Conservation (phyloP, 2,329 filamentous ascomycete species). For the Dryadomyces quercivorus region DNA sequence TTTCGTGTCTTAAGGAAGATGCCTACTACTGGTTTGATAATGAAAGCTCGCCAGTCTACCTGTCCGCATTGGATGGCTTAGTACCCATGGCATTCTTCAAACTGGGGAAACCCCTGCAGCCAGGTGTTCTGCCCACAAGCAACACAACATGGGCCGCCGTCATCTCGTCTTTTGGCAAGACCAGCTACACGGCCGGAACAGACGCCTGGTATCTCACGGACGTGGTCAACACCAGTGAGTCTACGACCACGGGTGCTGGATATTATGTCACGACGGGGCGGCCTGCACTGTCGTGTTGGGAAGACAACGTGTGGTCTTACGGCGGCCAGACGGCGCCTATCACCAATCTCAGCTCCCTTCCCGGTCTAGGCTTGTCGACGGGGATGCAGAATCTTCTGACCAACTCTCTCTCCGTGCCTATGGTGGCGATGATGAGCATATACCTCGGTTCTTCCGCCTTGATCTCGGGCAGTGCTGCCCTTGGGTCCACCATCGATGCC, state of each 20-base stretch:
- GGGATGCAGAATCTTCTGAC: constrained; percentile 8
- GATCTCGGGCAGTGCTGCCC: constrained; percentile 8
- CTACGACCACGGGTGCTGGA: background rate
- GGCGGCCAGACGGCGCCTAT: constrained; percentile 9
- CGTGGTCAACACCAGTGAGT: background rate
- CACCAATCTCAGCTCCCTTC: constrained; percentile 8
- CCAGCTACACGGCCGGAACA: constrained; percentile 13
- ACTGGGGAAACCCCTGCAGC: background rate
- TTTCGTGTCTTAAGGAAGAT: background rate
- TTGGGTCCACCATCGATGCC: constrained; percentile 14
- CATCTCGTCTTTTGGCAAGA: constrained; percentile 14
- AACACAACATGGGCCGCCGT: constrained; percentile 15
- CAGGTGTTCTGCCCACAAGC: constrained; percentile 2
- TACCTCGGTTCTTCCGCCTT: constrained; percentile 11
- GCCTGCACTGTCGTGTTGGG: constrained; percentile 15
- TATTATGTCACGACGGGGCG: constrained; percentile 10
- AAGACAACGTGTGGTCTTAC: constrained; percentile 16
- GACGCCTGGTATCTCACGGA: constrained; percentile 15
- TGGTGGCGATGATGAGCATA: constrained; percentile 8
- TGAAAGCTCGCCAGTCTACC: background rate
- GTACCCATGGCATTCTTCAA: background rate
- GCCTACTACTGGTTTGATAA: background rate
- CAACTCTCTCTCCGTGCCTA: constrained; percentile 8
- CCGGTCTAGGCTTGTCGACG: constrained; percentile 11
- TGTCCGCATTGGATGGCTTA: background rate